Evolutionary conservation across 192 early-diverging fungal genomes (phyloP).

Genomic region (Coemansia sp.): DNA sequence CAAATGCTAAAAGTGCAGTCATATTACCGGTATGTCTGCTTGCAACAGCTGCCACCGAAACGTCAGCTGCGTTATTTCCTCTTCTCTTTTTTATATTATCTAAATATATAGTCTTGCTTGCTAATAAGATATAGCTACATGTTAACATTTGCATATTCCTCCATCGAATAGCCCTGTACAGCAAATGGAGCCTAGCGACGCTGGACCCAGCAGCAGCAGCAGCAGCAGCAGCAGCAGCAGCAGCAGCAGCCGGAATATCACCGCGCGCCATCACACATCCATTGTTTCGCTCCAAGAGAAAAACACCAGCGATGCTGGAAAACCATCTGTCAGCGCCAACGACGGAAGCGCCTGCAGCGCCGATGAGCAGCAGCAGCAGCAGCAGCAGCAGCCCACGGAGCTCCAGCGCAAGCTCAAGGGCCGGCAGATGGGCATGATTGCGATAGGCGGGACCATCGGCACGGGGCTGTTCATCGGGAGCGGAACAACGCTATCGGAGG

Average conservation of each 20-base stretch:
- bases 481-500: conserved; percentile 70
- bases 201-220: neutral
- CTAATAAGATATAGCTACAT: too few species aligned
- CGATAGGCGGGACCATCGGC: conserved; percentile 81
- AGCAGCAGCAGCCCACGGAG: too few species aligned
- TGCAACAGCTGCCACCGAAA: too few species aligned
- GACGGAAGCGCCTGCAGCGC: conserved; percentile 12
- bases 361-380: conserved; percentile 23
- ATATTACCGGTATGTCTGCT: too few species aligned
- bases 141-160: neutral
- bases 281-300: neutral
- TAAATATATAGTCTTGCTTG: too few species aligned
- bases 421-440: conserved; percentile 73
- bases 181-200: neutral
- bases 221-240: too few species aligned
- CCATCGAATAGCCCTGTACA: neutral
- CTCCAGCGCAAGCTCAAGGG: conserved; percentile 70
- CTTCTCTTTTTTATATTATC: too few species aligned
- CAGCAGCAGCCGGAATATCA: neutral
- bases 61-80: too few species aligned
- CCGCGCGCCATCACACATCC: neutral
- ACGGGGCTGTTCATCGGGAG: conserved; percentile 86
- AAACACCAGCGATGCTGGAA: neutral
- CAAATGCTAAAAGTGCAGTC: too few species aligned
- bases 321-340: neutral